Conservation (phyloP, 345 rosid species). For the Citrus maxima region DNA sequence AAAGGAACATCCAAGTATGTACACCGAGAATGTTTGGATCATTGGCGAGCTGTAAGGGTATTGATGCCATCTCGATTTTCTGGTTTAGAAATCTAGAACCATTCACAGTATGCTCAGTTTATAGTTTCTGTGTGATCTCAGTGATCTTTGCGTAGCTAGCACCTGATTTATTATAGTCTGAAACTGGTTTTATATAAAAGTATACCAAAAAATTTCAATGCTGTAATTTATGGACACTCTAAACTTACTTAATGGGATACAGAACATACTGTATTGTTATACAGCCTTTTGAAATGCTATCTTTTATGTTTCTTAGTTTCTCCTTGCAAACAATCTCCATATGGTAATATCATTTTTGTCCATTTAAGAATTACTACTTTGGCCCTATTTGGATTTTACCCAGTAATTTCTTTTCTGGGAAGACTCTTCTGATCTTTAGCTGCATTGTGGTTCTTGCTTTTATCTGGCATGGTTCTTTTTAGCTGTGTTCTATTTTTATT, state of each 20-base stretch:
- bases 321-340: not conserved
- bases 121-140: not conserved
- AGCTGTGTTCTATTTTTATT: not conserved
- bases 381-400: not conserved
- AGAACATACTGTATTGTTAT: not conserved
- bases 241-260: not conserved
- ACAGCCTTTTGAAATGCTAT: not conserved
- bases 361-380: not conserved
- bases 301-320: not conserved
- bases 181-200: not conserved
- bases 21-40: constrained; percentile 96
- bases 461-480: not conserved
- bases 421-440: not conserved
- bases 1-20: constrained; percentile 98
- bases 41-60: constrained; percentile 97
- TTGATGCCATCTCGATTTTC: not conserved
- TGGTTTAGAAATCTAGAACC: not conserved
- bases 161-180: not conserved
- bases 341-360: not conserved
- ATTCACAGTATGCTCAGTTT: not conserved
- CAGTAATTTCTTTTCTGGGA: not conserved
- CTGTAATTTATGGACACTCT: not conserved
- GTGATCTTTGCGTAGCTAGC: not conserved
- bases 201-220: not conserved
- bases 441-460: not conserved